phyloP scores from a whole-genome alignment of 768 basidiomycete species.

The Collybia sp. region DNA sequence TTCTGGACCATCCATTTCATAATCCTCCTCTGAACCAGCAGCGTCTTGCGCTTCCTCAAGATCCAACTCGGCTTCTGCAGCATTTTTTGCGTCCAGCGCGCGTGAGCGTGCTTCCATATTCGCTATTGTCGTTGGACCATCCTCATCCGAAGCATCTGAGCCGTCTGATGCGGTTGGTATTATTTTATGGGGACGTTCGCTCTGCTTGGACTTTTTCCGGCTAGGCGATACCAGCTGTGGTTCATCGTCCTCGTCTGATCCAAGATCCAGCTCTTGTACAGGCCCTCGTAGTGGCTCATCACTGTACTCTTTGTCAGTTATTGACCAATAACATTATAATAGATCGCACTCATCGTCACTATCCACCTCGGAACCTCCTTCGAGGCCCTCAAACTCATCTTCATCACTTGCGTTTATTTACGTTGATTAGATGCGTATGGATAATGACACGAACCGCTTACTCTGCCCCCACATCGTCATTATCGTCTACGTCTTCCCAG shows the following conservation, averaged over 20 bases:
- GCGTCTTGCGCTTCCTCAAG: slow-evolving; percentile 60
- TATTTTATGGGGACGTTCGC: slow-evolving; percentile 40
- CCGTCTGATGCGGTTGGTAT: slow-evolving; percentile 48
- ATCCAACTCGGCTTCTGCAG: slow-evolving; percentile 66
- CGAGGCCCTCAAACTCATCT: slow-evolving; percentile 27
- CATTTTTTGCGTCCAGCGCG: slow-evolving; percentile 65
- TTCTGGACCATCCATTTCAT: slow-evolving; percentile 35
- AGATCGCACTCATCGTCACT: slow-evolving; percentile 38
- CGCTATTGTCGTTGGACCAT: slow-evolving; percentile 58
- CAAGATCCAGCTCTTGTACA: slow-evolving; percentile 59
- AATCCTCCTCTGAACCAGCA: slow-evolving; percentile 39
- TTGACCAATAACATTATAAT: not conserved
- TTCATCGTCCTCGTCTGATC: slow-evolving; percentile 51
- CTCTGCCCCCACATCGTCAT: slow-evolving; percentile 38
- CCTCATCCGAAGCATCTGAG: slow-evolving; percentile 43
- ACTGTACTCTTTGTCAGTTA: slow-evolving; percentile 21
- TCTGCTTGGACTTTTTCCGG: slow-evolving; percentile 50
- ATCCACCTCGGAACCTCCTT: slow-evolving; percentile 47
- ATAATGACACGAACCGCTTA: slow-evolving; percentile 12
- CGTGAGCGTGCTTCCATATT: slow-evolving; percentile 83
- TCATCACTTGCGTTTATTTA: slow-evolving; percentile 21
- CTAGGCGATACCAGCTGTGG: slow-evolving; percentile 27
- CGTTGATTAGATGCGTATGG: not conserved
- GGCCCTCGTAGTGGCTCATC: slow-evolving; percentile 47
- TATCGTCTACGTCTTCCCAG: slow-evolving; percentile 62